These are phyloP conservation scores for Pleurozium schreberi DNA, from an alignment of 225 moss, liverwort and hornwort species.

Conservation along the genomic window DNA sequence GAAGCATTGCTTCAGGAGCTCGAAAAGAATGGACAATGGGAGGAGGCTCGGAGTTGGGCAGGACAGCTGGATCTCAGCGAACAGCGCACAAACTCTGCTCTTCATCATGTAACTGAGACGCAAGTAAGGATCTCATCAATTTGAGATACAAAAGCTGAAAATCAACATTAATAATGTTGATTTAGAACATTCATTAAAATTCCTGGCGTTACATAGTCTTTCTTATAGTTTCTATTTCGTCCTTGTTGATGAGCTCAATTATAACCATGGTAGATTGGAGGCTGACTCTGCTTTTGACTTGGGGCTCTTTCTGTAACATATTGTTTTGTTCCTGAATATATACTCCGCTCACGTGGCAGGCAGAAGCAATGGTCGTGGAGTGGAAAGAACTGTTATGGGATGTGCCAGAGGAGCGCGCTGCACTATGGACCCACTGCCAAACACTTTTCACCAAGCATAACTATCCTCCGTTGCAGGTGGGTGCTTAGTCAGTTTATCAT, in stretches of 20 bases:
- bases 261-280: not conserved
- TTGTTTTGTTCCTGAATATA: not conserved
- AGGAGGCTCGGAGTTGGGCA: constrained; percentile 97
- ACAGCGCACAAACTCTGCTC: constrained; percentile 49
- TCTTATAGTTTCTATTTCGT: not conserved
- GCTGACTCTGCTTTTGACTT: not conserved
- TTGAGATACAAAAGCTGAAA: not conserved
- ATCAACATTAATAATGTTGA: not conserved
- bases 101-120: constrained; percentile 93
- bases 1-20: constrained; percentile 69
- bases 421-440: constrained; percentile 93
- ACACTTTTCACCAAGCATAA: constrained; percentile 77
- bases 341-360: constrained; percentile 31
- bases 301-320: not conserved
- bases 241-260: not conserved
- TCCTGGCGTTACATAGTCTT: not conserved
- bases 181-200: not conserved
- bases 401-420: constrained; percentile 87
- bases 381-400: constrained; percentile 99
- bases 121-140: constrained; percentile 29
- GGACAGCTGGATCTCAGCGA: constrained; percentile 74
- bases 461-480: constrained; percentile 66
- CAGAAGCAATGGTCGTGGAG: constrained; percentile 96
- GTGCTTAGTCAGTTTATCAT: not conserved
- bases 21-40: constrained; percentile 85